Evolutionary conservation across 805 yeast genomes (phyloP), one percentile per base, ranked within the genome.

Genomic region (Cyberlindnera americana): DNA sequence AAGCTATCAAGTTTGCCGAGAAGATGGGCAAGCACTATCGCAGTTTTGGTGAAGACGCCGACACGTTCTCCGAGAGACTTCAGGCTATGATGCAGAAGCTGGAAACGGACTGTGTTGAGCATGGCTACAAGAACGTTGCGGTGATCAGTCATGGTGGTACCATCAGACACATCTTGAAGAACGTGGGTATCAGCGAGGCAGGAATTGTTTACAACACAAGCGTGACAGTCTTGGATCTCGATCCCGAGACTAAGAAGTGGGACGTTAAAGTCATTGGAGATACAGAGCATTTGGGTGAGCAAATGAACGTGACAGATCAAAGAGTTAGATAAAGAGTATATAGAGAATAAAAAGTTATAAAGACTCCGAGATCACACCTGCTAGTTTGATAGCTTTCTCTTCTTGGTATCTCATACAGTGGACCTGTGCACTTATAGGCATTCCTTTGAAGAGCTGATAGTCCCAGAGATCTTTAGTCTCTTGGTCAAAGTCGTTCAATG

Each of bases 61-160:
- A 59, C 1, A 69, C 59, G 13, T 70, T 85, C 40, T 52, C 72
- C 21, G 56, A 44, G 1, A 66, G 95, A 41, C 65, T 86, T 5
- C 61, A 62, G 8, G 38, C 38, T 7, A 81, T 41, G 50, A 70
- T 35, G 53, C 46, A 3, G 63, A 89, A 41, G 63, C 81, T 14
- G 60, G 63, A 16, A 37, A 61, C 66, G 9, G 65, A 63, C 0
- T 53, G 62, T 2, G 59, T 60, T 18, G 55, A 41, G 1, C 19
- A 37, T 4, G 15, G 37, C 22, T 44, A 41, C n/a, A 61, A 60
- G 35, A 84, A 83, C 50, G 70, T 83, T 2, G 65, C 80, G 12
- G 43, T 85, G 16, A 76, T 87, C 41, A 77, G 88, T 12, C 95
- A 87, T 57, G 95, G 95, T 16, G 95, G 95, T 8, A 83, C 83